Evolutionary conservation across 306 rosid genomes (phyloP).

Genomic region (Ochetophila trinervis): DNA sequence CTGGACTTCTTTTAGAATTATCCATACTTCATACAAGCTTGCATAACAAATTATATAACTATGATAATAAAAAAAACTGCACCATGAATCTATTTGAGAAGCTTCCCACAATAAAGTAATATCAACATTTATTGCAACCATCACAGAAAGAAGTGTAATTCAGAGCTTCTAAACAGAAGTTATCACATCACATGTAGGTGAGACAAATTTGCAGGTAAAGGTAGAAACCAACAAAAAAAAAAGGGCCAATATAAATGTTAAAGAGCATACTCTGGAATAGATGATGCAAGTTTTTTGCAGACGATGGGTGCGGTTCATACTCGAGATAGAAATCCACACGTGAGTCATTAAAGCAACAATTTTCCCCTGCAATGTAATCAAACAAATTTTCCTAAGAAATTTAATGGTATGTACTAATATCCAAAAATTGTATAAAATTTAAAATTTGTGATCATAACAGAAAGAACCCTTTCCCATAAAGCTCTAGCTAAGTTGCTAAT

Average conservation of each 20-base stretch:
- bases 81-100: too few relatives aligned
- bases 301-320: conserved; percentile 85
- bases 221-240: conserved; percentile 10
- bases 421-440: not conserved
- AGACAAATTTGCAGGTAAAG: conserved; percentile 15
- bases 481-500: too few relatives aligned
- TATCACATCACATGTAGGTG: not conserved
- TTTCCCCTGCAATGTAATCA: conserved; percentile 62
- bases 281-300: conserved; percentile 80
- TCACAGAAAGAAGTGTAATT: too few relatives aligned
- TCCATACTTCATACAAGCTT: too few relatives aligned
- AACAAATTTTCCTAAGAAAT: conserved; percentile 21
- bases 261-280: conserved; percentile 91
- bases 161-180: conserved; percentile 13
- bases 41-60: too few relatives aligned
- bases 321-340: conserved; percentile 73
- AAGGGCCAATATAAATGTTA: conserved; percentile 21
- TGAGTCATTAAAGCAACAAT: conserved; percentile 87
- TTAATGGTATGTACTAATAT: not conserved
- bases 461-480: too few relatives aligned
- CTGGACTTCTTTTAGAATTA: too few relatives aligned
- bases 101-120: too few relatives aligned
- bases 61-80: too few relatives aligned
- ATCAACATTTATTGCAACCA: too few relatives aligned
- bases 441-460: too few relatives aligned